These are phyloP conservation scores for Magnusiomyces sp. DNA, from an alignment of 1,139 yeast genomes.

Conservation along the genomic window DNA sequence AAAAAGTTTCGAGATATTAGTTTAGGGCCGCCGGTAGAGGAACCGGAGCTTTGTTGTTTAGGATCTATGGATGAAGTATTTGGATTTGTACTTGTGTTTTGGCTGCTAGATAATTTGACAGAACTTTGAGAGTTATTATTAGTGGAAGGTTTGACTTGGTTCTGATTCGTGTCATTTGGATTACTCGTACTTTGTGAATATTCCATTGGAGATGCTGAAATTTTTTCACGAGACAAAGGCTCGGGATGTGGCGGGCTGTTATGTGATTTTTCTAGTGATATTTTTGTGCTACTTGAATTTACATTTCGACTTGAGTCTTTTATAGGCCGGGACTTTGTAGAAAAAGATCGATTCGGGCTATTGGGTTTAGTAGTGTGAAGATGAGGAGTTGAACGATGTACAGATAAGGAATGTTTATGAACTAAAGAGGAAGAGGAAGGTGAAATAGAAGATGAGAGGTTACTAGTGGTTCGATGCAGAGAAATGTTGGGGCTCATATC, in stretches of 20 bases:
- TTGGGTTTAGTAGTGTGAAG: too few relatives aligned
- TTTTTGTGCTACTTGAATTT: too few relatives aligned
- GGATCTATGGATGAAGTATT: neutral
- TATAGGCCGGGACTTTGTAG: neutral
- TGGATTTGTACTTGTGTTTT: neutral
- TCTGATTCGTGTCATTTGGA: neutral
- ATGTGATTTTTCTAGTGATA: too few relatives aligned
- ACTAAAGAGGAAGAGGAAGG: neutral
- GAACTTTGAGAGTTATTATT: neutral
- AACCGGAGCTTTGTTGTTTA: neutral
- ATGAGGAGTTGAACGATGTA: too few relatives aligned
- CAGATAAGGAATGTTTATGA: too few relatives aligned
- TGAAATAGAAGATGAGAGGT: neutral
- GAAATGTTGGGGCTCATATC: too few relatives aligned
- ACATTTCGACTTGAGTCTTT: too few relatives aligned
- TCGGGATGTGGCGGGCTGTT: too few relatives aligned
- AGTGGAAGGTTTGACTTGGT: neutral
- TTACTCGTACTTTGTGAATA: neutral
- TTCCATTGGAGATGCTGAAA: too few relatives aligned
- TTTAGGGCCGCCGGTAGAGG: constrained; percentile 13
- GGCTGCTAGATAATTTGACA: neutral
- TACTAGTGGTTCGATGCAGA: too few relatives aligned
- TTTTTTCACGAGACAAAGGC: too few relatives aligned
- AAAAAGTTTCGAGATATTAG: constrained; percentile 51
- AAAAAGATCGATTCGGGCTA: neutral